A percentile compares a stretch with the other conserved stretches of the same genome.
phyloP scores from a whole-genome alignment of 73 alveolate genomes.

The Paramecium sonneborni region DNA sequence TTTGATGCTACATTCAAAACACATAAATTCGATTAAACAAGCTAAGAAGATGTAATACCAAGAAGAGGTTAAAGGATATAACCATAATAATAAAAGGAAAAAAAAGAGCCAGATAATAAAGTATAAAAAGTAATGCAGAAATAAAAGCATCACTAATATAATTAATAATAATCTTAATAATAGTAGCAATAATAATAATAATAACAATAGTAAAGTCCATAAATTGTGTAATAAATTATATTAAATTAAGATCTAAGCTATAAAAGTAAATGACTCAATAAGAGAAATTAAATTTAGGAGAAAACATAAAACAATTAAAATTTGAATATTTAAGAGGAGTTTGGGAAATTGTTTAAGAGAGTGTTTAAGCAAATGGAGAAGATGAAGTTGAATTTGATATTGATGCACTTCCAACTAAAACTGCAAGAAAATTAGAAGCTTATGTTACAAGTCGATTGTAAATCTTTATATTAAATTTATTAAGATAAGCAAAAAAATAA shows the following conservation, averaged over 20 bases:
- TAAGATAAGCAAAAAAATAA: background rate
- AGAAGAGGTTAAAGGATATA: constrained; percentile 3
- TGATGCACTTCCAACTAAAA: constrained; percentile 50
- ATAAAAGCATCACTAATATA: background rate
- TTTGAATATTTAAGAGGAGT: constrained; percentile 66
- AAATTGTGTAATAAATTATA: background rate
- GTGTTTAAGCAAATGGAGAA: constrained; percentile 39
- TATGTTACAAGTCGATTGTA: constrained; percentile 38
- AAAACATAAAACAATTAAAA: constrained; percentile 50
- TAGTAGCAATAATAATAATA: background rate
- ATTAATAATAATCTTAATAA: background rate
- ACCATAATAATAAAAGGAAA: background rate
- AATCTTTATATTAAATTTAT: background rate
- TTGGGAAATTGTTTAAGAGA: constrained; percentile 57
- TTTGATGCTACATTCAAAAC: constrained; percentile 34
- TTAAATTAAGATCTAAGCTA: background rate
- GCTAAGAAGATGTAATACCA: background rate
- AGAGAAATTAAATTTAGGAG: constrained; percentile 56
- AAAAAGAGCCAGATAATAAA: background rate
- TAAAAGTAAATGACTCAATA: background rate
- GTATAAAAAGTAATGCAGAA: background rate
- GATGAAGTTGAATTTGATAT: constrained; percentile 63
- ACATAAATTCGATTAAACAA: background rate
- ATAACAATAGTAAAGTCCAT: background rate
- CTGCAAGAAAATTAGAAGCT: constrained; percentile 58